Base-by-base conservation (phyloP, 1,139 yeast species). In the Ogataea hybrid region DNA sequence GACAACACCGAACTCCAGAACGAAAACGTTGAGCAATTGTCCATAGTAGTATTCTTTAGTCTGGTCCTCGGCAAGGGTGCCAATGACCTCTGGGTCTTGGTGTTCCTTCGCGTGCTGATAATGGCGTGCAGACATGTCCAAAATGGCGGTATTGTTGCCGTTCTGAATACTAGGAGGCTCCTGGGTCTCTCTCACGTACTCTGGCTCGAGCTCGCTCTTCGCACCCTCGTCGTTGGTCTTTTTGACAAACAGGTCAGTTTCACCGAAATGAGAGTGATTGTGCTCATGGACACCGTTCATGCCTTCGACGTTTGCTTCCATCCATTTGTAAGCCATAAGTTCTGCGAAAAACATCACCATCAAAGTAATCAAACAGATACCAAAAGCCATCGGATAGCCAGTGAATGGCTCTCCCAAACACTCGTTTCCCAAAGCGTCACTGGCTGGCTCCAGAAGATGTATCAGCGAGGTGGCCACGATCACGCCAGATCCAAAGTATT, bases 401-500 rank as follows among this genome's bases (percentile, higher is more conserved):
- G 63, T 66, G 69, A 80, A 77, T 2, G 71, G 70, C 23, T 73
- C 77, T 23, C 81, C 79, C 28, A 82, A 69, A 62, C 87, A 81
- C 6, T 66, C 68, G 40, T 68, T 55, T 0, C 74, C 63, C 42
- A 81, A 67, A 3, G 71, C 67, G 28, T 79, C 83, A 51, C 73
- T 68, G 3, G 95, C 95, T 0, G 96, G 96, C 53, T 82, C 81
- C 53, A 89, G 69, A 48, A 89, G 69, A 64, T 89, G 97, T 43
- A 89, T 81, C 55, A 87, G 84, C 0, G 95, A 89, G 1, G 96
- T 89, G 1, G 96, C 92, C 8, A 88, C 72, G 58, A 89, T 89
- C 39, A 89, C 96, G 39, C 97, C 97, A 1, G 95, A 83, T 47
- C 97, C 97, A 61, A 89, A 88, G 67, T 77, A 86, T 57, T 85